Base-by-base conservation (phyloP, 2,329 filamentous ascomycete genomes). In the Penicillium sp. region DNA sequence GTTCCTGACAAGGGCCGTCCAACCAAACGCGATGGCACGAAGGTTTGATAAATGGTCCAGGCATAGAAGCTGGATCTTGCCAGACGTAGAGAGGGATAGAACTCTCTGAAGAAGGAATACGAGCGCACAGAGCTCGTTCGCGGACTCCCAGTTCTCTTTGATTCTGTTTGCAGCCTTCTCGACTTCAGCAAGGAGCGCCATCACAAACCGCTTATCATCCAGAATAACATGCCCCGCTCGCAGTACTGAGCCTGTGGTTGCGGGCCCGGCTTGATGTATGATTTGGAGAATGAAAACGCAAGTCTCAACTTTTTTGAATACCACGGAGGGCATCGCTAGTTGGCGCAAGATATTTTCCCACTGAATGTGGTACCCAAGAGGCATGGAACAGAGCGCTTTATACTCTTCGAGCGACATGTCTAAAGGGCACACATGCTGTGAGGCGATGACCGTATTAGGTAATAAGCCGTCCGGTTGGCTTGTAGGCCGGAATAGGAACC, bases 291-390 rank as follows among this genome's bases (percentile, higher is more conserved):
- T 56, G 0, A 88, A 68, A 2, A 81, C 64, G 6, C 73, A 73
- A 0, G 84, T 83, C 47, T 86, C 83, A 0, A 74, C 61, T 47
- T 83, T 82, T 11, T 81, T 83, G 41, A 86, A 82, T 49, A 86
- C 81, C 0, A 90, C 56, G 1, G 75, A 75, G 0, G 83, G 81
- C 1, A 76, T 73, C 0, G 74, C 71, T 3, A 90, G 70, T 66
- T 88, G 82, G 0, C 77, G 68, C 0, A 86, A 68, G 3, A 90
- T 81, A 57, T 88, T 89, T 8, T 77, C 67, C 83, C 86, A 89
- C 55, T 86, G 84, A 8, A 87, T 71, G 1, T 71, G 68, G 19
- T 77, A 61, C 0, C 86, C 86, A 1, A 82, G 69, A 0, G 83
- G 79, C 3, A 89, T 65, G 0, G 79, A 69, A 0, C 78, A 76